Evolutionary conservation across 345 rosid genomes (phyloP), one percentile per base, ranked within the genome.

Genomic region (Populus ilicifolia): DNA sequence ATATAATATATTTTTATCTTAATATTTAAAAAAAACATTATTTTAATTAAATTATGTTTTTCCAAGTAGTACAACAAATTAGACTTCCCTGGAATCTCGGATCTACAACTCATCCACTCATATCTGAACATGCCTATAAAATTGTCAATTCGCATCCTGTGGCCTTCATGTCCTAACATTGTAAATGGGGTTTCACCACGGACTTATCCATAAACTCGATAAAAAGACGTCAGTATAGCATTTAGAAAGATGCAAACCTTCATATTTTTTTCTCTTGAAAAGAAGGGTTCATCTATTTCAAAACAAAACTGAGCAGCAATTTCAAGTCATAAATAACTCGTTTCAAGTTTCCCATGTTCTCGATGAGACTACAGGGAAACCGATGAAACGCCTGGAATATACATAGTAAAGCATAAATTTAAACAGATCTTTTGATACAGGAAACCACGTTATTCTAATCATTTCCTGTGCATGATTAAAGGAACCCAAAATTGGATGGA

Each of bases 401-500:
- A 84, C 85, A 86, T 69, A 63, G 52, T 69, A 76, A 76, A 77
- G 72, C 84, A 77, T 72, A 70, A 75, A 80, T 81, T 69, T 73
- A 54, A 83, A 64, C 0, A 78, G 61, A 63, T 62, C n/a, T 66
- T 73, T 61, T 70, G 74, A 78, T 30, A 79, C 79, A 59, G 80
- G 82, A 84, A 84, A 84, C 77, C 73, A 76, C 27, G 79, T 84
- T 84, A 86, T 84, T 86, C 46, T 35, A 74, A 81, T 76, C 80
- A 81, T 79, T 84, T 74, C 81, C 79, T 59, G 82, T 70, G 75
- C 74, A 64, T 23, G 36, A 79, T 75, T 66, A 39, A 63, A 23
- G n/a, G 69, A 76, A 74, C 82, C 85, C 84, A 74, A 75, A 81
- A 83, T 66, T 75, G 78, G 68, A 68, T 56, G 48, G 69, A 66